Percentiles rank a stretch among this genome's conserved stretches.
These are phyloP conservation scores for Apiospora malaysiana DNA, from an alignment of 2,329 filamentous ascomycete genomes.

Conservation along the genomic window DNA sequence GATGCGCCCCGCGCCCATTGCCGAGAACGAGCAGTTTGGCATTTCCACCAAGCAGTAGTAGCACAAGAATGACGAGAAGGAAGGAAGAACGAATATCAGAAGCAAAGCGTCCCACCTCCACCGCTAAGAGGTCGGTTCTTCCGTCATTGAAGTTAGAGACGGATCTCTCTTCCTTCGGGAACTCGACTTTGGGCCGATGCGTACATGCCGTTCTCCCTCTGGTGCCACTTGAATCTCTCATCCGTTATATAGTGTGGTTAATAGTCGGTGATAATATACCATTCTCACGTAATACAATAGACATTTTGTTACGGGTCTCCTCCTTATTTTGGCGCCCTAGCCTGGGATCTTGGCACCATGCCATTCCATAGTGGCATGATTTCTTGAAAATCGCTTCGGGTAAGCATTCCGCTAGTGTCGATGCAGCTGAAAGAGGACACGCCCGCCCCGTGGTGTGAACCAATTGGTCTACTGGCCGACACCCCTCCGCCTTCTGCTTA, in stretches of 20 bases:
- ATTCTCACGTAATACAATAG: not conserved
- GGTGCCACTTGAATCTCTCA: not conserved
- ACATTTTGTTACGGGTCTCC: not conserved
- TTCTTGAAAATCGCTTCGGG: too few species aligned
- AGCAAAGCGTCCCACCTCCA: not conserved
- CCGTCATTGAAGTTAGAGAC: too few species aligned
- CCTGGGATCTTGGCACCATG: too few species aligned
- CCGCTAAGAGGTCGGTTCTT: not conserved
- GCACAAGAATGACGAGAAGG: not conserved
- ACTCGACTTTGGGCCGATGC: not conserved
- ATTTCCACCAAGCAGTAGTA: conserved; percentile 38
- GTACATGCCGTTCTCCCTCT: too few species aligned
- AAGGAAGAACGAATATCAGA: not conserved
- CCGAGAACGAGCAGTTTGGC: conserved; percentile 41
- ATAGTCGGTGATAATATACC: not conserved
- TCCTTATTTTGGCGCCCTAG: too few species aligned
- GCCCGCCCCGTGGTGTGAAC: too few species aligned
- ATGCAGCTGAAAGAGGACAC: too few species aligned
- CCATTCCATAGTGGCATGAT: too few species aligned
- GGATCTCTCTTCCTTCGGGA: not conserved
- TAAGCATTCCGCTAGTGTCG: too few species aligned
- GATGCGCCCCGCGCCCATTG: conserved; percentile 39
- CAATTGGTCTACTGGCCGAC: too few species aligned
- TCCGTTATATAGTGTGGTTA: not conserved
- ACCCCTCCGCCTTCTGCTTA: too few species aligned